Conservation (phyloP, 768 basidiomycete genomes). For the Lentinus brumalis region DNA sequence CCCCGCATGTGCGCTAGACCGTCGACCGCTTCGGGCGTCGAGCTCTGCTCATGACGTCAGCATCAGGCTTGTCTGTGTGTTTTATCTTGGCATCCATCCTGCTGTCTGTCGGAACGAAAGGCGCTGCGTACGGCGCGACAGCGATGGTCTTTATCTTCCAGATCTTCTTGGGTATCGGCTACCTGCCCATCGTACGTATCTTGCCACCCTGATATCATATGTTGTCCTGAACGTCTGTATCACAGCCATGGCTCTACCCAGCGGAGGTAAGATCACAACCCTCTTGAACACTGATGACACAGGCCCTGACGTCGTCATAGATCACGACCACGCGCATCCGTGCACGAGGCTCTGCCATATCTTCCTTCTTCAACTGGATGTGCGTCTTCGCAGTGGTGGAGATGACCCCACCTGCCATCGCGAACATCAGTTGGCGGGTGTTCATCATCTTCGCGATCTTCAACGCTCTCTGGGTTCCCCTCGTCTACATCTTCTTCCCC, state of each 20-base stretch:
- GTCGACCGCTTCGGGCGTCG: constrained; percentile 44
- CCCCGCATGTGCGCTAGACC: constrained; percentile 27
- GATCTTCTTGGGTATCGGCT: constrained; percentile 43
- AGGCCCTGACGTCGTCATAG: constrained; percentile 10
- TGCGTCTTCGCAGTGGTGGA: constrained; percentile 42
- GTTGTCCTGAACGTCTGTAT: neutral
- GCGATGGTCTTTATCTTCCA: constrained; percentile 46
- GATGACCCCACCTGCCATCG: constrained; percentile 45
- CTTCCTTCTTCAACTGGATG: constrained; percentile 29
- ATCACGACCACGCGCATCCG: constrained; percentile 43
- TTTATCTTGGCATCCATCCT: constrained; percentile 39
- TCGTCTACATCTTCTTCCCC: constrained; percentile 39
- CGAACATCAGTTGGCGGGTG: constrained; percentile 45
- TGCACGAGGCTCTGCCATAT: constrained; percentile 37
- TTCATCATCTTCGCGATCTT: constrained; percentile 49
- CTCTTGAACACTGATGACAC: too few relatives aligned
- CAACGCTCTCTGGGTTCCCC: constrained; percentile 46
- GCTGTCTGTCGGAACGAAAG: constrained; percentile 37
- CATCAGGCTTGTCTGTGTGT: constrained; percentile 40
- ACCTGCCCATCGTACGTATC: constrained; percentile 38
- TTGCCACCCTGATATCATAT: neutral
- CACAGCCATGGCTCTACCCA: constrained; percentile 39
- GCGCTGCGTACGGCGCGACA: constrained; percentile 39
- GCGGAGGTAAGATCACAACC: constrained; percentile 23
- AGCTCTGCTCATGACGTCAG: constrained; percentile 39